Base-by-base conservation (phyloP, 208 protist species). In the Crithidia sp. region DNA sequence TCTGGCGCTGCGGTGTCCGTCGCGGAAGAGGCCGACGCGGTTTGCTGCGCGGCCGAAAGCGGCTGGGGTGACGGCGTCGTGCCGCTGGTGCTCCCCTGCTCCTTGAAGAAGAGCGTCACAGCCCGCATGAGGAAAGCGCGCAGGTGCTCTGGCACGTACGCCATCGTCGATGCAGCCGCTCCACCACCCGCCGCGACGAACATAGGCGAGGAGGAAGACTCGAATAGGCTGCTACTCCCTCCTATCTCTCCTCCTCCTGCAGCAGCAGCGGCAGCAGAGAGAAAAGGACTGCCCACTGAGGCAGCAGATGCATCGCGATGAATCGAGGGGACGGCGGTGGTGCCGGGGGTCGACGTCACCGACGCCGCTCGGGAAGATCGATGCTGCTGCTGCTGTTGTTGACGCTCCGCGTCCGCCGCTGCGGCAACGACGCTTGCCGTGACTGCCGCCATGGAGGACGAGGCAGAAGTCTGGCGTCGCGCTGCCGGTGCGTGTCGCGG, bases 81-180 rank as follows among this genome's bases (percentile, higher is more conserved):
- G 45, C 9, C 7, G 45, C 28, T 28, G 28, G 7, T 2, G 12
- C 12, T 49, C 45, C 12, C 39, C 5, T 65, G 67, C 41, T 74
- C 74, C 67, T 74, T 73, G 39, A 79, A 73, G 53, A 74, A 74
- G 61, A 71, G 74, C 47, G 68, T 70, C 36, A 79, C 45, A 16
- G 74, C 65, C 10, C 62, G 67, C 61, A 74, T 47, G 55, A 79
- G 74, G 53, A 79, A 79, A 2, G 60, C 58, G 6, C 74, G 74
- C 37, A 79, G 61, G 19, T 66, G 74, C 49, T 71, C 74, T 45
- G 74, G 74, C 41, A 59, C 61, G 44, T 13, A 28, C 40, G 68
- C 67, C 28, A 58, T 60, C 5, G 60, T 13, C 0, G 74, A 28
- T 2, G 37, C 8, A 12, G 12, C 36, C 5, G 49, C 63, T 19